Evolutionary conservation across 768 basidiomycete genomes (phyloP).

Genomic region (Xerocomellus chrysenteron): DNA sequence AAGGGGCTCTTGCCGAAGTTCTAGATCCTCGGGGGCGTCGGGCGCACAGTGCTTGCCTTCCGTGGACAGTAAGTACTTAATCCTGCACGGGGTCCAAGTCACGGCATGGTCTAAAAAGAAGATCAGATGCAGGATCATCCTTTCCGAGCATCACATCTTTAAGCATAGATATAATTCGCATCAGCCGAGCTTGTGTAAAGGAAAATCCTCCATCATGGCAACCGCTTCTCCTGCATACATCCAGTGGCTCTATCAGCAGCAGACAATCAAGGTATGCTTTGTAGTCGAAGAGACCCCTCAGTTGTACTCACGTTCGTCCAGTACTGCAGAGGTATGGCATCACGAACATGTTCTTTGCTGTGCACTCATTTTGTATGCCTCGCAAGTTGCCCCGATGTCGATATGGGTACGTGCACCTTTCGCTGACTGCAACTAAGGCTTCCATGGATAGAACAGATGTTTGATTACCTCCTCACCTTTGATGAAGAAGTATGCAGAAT

Average conservation of each 20-base stretch:
- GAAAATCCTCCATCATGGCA: not conserved
- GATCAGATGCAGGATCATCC: not conserved
- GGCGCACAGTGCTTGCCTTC: not conserved
- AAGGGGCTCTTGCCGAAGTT: not conserved
- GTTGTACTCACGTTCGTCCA: not conserved
- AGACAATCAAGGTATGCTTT: slow-evolving; percentile 7
- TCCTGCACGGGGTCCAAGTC: too few relatives aligned
- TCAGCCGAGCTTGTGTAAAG: not conserved
- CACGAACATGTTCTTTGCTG: not conserved
- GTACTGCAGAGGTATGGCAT: slow-evolving; percentile 6
- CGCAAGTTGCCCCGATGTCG: slow-evolving; percentile 10
- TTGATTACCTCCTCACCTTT: slow-evolving; percentile 13
- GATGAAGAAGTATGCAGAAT: slow-evolving; percentile 8
- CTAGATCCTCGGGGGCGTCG: not conserved
- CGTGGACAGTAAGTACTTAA: too few relatives aligned
- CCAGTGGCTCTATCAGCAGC: slow-evolving; percentile 3
- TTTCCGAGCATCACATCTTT: not conserved
- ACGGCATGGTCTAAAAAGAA: not conserved
- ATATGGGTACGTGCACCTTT: slow-evolving; percentile 6
- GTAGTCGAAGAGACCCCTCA: too few relatives aligned
- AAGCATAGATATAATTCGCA: not conserved
- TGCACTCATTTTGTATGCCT: not conserved
- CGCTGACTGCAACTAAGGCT: not conserved
- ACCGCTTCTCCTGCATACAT: not conserved
- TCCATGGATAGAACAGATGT: not conserved